Percentiles rank a stretch among this genome's conserved stretches.
Evolutionary conservation across 1,139 yeast species (phyloP).

Genomic region (Trichomonascaceae sp.): DNA sequence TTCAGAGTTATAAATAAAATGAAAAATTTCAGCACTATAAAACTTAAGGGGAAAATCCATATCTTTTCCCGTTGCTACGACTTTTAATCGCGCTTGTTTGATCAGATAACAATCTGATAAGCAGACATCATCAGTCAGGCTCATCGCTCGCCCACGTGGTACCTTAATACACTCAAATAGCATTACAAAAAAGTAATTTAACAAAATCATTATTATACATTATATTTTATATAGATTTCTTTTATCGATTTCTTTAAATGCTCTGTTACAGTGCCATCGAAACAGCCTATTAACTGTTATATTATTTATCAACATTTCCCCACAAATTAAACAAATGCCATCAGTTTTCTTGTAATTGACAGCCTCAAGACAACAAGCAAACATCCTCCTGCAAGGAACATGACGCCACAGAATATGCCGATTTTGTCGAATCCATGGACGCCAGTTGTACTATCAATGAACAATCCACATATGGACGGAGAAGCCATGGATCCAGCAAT

Average conservation of each 20-base stretch:
- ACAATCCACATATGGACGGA: constrained; percentile 45
- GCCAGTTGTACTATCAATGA: constrained; percentile 23
- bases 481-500: constrained; percentile 44
- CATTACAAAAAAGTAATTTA: background rate
- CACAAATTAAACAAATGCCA: constrained; percentile 1
- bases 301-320: background rate
- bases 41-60: too few species aligned
- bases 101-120: constrained; percentile 24
- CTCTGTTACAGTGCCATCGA: too few species aligned
- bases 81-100: constrained; percentile 69
- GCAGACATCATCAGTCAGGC: background rate
- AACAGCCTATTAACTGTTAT: too few species aligned
- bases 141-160: too few species aligned
- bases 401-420: constrained; percentile 20
- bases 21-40: too few species aligned
- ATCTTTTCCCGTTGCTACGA: too few species aligned
- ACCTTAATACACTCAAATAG: too few species aligned
- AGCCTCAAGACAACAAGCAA: constrained; percentile 4
- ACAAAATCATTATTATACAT: too few species aligned
- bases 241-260: too few species aligned
- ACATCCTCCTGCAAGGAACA: constrained; percentile 14
- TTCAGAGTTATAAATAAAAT: too few species aligned
- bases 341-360: background rate
- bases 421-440: constrained; percentile 17
- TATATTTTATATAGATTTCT: background rate